These are phyloP conservation scores for Chlamydomonas eustigma DNA, from an alignment of 139 green algal genomes.

Conservation along the genomic window DNA sequence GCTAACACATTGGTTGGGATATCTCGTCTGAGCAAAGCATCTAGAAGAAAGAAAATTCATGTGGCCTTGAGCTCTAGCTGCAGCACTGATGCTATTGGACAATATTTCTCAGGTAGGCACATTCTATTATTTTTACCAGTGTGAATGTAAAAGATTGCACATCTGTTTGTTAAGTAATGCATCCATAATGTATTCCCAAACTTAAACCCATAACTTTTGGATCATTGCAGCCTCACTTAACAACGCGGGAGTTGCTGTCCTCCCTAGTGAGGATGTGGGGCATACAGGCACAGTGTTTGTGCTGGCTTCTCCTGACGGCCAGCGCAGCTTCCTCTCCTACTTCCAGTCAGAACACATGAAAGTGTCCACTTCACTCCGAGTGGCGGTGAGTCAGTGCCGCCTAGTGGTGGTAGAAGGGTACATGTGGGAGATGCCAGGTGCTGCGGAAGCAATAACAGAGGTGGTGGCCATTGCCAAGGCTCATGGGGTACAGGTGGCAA, in stretches of 20 bases:
- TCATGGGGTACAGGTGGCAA: conserved; percentile 46
- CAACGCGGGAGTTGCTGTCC: conserved; percentile 50
- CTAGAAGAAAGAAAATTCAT: conserved; percentile 28
- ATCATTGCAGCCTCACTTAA: too few species aligned
- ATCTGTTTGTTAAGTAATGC: too few species aligned
- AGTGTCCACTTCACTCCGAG: conserved; percentile 31
- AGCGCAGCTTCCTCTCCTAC: conserved; percentile 88
- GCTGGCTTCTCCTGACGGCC: conserved; percentile 84
- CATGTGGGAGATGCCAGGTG: conserved; percentile 62
- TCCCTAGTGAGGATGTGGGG: conserved; percentile 12
- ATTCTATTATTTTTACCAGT: too few species aligned
- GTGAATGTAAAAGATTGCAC: too few species aligned
- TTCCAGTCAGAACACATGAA: conserved; percentile 34
- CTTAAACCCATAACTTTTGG: too few species aligned
- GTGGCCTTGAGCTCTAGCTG: conserved; percentile 69
- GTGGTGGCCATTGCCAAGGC: conserved; percentile 41
- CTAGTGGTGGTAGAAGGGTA: conserved; percentile 34
- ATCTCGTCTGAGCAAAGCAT: conserved; percentile 44
- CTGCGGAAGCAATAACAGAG: conserved; percentile 39
- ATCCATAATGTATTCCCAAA: too few species aligned
- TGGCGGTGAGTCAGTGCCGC: conserved; percentile 35
- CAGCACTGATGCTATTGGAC: conserved; percentile 62
- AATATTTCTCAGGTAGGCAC: conserved; percentile 47
- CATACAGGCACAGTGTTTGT: conserved; percentile 83
- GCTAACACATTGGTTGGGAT: conserved; percentile 88